Evolutionary conservation across 352 stramenopile genomes (phyloP).

Genomic region (Pythium guiyangense): DNA sequence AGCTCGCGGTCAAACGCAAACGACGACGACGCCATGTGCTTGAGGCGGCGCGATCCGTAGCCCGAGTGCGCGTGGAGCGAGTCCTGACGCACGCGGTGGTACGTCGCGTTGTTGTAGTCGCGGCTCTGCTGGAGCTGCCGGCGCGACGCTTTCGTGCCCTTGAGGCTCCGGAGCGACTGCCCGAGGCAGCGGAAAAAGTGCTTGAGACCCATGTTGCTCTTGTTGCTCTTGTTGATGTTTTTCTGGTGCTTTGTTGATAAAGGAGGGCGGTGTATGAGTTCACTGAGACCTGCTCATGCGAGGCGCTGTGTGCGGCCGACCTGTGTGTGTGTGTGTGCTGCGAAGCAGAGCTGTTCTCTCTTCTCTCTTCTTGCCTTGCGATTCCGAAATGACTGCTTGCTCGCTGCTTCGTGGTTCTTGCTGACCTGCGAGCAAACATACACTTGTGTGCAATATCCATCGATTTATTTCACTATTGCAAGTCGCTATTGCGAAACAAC

Average conservation of each 20-base stretch:
- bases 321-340: too few relatives aligned
- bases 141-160: constrained; percentile 7
- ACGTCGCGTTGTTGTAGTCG: constrained; percentile 14
- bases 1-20: constrained; percentile 14
- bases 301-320: too few relatives aligned
- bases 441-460: too few relatives aligned
- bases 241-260: constrained; percentile 1
- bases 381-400: too few relatives aligned
- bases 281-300: too few relatives aligned
- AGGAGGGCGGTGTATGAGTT: too few relatives aligned
- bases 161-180: constrained; percentile 12
- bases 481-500: too few relatives aligned
- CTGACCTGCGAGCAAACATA: too few relatives aligned
- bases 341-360: too few relatives aligned
- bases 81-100: constrained; percentile 12
- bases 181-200: constrained; percentile 16
- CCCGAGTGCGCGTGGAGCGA: neutral
- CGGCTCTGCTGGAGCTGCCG: constrained; percentile 11
- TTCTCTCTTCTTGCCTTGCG: too few relatives aligned
- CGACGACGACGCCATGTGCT: constrained; percentile 10
- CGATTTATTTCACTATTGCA: too few relatives aligned
- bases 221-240: neutral
- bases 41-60: constrained; percentile 2
- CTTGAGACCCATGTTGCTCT: constrained; percentile 9
- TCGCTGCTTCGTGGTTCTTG: too few relatives aligned